Base-by-base conservation (phyloP, 371 early-diverging fungal genomes). In the Mucor irregularis region DNA sequence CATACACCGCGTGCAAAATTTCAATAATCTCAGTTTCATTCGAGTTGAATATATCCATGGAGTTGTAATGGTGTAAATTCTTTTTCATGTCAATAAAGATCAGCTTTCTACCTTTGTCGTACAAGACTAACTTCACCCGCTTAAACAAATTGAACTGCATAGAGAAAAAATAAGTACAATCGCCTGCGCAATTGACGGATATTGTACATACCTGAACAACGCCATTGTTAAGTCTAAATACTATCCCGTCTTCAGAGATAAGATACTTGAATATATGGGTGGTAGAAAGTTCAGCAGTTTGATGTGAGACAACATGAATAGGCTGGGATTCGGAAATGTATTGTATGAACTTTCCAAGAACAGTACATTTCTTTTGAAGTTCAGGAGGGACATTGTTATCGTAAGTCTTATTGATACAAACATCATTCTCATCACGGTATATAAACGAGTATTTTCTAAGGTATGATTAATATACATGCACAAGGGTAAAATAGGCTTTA, bases 141-240 rank as follows among this genome's bases (percentile, higher is more conserved):
- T 90, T 83, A 49, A 76, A 78, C 56, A 92, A 78, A 54, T 88
- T 91, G 50, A 91, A 59, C 88, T 89, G 64, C n/a, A 9, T 14
- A 8, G 30, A 21, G 21, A 22, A 21, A 16, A 8, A 33, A 28
- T 52, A 8, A 29, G 7, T 14, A 40, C 4, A 44, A 6, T 31
- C 28, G 4, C 16, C 16, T 10, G n/a, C n/a, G n/a, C n/a, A n/a
- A n/a, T n/a, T n/a, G n/a, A n/a, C n/a, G n/a, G n/a, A n/a, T n/a
- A n/a, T 33, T 30, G 21, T 1, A 3, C 26, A 25, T 69, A 87
- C 90, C 84, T 93, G 93, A 34, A 93, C 49, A 11, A 84, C 71
- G 34, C 80, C 76, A 39, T 90, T 90, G 51, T 76, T 86, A 44
- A 92, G 61, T 46, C 90, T 58, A 58, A 93, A 93, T n/a, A 90